A percentile compares a stretch with the other conserved stretches of the same genome.
These are phyloP conservation scores for Xenosphaeropsis pyriputrescens DNA, from an alignment of 2,329 filamentous ascomycete species.

Conservation along the genomic window DNA sequence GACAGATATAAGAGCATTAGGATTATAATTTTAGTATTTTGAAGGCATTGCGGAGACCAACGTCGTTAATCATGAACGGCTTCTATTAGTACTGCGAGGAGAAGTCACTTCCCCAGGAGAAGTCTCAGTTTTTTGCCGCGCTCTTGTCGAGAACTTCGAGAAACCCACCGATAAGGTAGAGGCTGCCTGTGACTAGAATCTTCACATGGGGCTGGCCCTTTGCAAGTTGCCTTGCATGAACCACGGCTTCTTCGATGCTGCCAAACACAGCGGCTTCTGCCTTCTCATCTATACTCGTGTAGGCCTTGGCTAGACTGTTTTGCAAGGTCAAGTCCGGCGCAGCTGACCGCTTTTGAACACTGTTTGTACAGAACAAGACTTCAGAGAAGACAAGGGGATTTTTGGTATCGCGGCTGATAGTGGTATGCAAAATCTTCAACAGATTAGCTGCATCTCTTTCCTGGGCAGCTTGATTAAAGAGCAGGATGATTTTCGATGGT, in stretches of 20 bases:
- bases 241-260: conserved; percentile 38
- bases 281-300: conserved; percentile 32
- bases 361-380: neutral
- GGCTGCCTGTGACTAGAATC: conserved; percentile 40
- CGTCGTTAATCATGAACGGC: too few relatives aligned
- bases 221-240: conserved; percentile 25
- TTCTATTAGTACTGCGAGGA: too few relatives aligned
- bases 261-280: conserved; percentile 22
- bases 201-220: conserved; percentile 10
- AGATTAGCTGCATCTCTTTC: neutral
- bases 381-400: neutral
- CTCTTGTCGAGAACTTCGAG: conserved; percentile 1
- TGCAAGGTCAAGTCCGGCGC: conserved; percentile 48
- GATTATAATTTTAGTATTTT: too few relatives aligned
- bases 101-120: too few relatives aligned
- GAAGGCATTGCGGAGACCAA: too few relatives aligned
- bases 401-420: neutral
- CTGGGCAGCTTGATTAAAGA: neutral
- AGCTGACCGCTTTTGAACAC: neutral
- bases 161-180: conserved; percentile 41
- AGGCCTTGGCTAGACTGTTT: conserved; percentile 43
- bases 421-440: neutral
- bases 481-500: neutral
- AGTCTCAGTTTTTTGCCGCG: neutral
- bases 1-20: conserved; percentile 13